Evolutionary conservation across 1,139 yeast genomes (phyloP), one percentile per base, ranked within the genome.

Genomic region (Scheffersomyces insectosa): DNA sequence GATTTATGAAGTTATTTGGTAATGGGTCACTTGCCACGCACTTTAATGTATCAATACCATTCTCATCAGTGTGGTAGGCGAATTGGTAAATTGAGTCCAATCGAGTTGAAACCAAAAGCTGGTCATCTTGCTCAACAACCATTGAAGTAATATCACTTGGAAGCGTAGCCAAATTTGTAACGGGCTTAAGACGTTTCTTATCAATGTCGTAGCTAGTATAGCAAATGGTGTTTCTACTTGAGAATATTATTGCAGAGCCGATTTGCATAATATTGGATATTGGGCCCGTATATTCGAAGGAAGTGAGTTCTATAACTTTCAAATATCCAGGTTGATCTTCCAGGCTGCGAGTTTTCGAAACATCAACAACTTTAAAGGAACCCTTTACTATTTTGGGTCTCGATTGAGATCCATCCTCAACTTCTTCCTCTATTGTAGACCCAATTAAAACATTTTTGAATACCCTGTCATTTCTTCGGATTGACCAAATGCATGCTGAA

Each of bases 361-460:
- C 46, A 46, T 77, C 81, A 12, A 77, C 54, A 5, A 79, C 70
- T 47, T 72, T 76, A 29, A 79, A 62, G 0, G 64, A 45, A 0
- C 82, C 81, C 10, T 47, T 43, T 2, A 41, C 38, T 29, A 11
- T 16, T 23, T 39, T 42, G 13, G 20, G 36, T 10, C 28, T 31
- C 3, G 34, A 31, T 31, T 14, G 20, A 14, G 41, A 36, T n/a
- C 28, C 25, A 5, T 9, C 37, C 5, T 14, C 45, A 2, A 47
- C 45, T 4, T 36, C 42, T 1, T 43, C 50, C 2, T 44, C 49
- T 25, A 52, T 47, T 0, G 59, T 49, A 42, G 75, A 70, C 2
- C 82, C 82, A 27, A 77, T 52, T 33, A 77, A 56, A 1, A 78
- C 47, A 47, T 76, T 68, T 44, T 70, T 65, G 13, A 74, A 66